Evolutionary conservation across 139 green algal genomes (phyloP), one percentile per base, ranked within the genome.

Genomic region (Astrephomene gubernaculifera): DNA sequence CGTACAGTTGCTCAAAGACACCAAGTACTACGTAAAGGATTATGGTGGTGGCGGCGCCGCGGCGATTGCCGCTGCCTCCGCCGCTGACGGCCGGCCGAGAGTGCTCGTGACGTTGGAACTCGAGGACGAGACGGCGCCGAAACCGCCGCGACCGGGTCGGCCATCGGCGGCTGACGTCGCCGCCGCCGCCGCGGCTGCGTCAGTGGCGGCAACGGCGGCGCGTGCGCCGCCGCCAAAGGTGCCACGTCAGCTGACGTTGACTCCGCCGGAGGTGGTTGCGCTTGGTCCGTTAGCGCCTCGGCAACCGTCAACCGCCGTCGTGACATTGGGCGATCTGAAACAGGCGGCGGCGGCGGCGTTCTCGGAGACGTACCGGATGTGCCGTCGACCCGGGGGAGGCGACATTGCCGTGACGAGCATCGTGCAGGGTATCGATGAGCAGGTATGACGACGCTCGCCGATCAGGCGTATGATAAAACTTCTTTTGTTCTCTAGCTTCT

Each of bases 11-110:
- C 80, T 97, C 43, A 84, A 91, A 27, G 96, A 98, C 92, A 94
- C 89, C 54, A 98, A 98, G 90, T 94, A 96, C 84, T 98, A 97
- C 87, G 83, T 97, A 4, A 98, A 98, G 90, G 78, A 95, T 70
- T 97, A 96, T 81, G 65, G 27, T 10, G 76, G 88, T 44, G 41
- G 38, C 65, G 57, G 24, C 38, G 31, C 60, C 24, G 44, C 81
- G n/a, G 44, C 78, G 21, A 9, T 64, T 21, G 70, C 73, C 17
- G 85, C 71, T 36, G 69, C 76, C 67, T 73, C 54, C 22, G 85
- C 72, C 9, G 71, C 63, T 21, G 82, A 71, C 36, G 54, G 79
- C 39, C 52, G 53, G 31, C n/a, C 61, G 7, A 57, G 41, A 6
- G 24, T 84, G 65, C 52, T 86, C 12, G 68, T 86, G 57, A 12